Evolutionary conservation across 2,329 filamentous ascomycete species (phyloP).

Genomic region (Grosmannia clavigera): DNA sequence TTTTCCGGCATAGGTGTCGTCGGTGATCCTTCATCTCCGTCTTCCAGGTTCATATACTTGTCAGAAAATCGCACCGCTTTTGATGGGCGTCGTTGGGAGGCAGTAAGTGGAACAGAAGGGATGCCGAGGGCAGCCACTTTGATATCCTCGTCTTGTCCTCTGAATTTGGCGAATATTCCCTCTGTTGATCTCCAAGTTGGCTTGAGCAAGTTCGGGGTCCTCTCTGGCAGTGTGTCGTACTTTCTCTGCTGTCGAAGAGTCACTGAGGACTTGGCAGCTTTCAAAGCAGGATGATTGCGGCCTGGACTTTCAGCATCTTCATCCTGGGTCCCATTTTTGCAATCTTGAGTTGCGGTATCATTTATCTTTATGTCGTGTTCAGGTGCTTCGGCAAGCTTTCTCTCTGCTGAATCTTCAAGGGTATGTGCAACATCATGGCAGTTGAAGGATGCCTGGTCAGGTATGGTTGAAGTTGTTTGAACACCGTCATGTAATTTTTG

Average conservation of each 20-base stretch:
- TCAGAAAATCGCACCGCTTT: conserved; percentile 12
- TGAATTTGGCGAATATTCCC: conserved; percentile 9
- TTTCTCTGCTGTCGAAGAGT: not conserved
- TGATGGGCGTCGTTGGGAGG: conserved; percentile 6
- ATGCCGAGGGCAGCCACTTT: too few relatives aligned
- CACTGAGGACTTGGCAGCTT: conserved; percentile 1
- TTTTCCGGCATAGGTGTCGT: not conserved
- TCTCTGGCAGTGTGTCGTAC: not conserved
- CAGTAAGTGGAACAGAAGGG: not conserved
- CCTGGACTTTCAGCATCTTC: not conserved
- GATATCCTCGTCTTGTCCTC: conserved; percentile 1
- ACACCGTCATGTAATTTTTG: not conserved
- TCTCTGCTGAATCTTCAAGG: not conserved
- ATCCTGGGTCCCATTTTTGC: not conserved
- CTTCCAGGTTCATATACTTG: not conserved
- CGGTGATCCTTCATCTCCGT: not conserved
- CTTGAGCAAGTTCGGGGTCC: conserved; percentile 3
- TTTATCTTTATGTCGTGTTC: not conserved
- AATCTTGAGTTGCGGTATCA: not conserved
- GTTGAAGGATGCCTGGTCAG: not conserved
- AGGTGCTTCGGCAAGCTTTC: not conserved
- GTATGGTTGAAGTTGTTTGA: not conserved
- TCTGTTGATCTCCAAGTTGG: conserved; percentile 11
- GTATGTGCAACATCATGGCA: not conserved
- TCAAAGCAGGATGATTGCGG: not conserved